Evolutionary conservation across 805 yeast genomes (phyloP).

Genomic region (Cyberlindnera nakhonratchasimensis): DNA sequence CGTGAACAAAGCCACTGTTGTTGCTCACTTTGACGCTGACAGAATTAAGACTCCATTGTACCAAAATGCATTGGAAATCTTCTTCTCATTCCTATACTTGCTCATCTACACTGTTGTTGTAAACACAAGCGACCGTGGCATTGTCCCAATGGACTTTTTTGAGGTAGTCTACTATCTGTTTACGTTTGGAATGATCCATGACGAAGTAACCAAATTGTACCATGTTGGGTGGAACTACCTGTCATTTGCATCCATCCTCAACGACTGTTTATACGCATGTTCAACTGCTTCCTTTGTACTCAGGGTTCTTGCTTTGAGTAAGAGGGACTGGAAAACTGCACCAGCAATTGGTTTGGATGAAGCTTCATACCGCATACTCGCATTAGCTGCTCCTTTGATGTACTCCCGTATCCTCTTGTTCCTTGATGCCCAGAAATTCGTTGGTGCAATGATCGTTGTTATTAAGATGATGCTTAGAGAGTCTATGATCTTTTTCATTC

Average conservation of each 20-base stretch:
- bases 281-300: conserved; percentile 51
- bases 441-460: conserved; percentile 87
- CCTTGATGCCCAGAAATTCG: conserved; percentile 75
- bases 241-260: conserved; percentile 77
- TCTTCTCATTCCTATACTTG: conserved; percentile 62
- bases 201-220: conserved; percentile 67
- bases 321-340: conserved; percentile 23
- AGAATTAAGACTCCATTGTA: conserved; percentile 82
- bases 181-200: conserved; percentile 62
- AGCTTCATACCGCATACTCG: conserved; percentile 63
- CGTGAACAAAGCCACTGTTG: conserved; percentile 49
- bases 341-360: conserved; percentile 41
- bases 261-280: conserved; percentile 62
- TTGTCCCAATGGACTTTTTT: conserved; percentile 37
- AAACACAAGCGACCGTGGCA: conserved; percentile 45
- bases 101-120: conserved; percentile 59
- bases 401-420: conserved; percentile 77
- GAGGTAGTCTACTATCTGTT: conserved; percentile 62
- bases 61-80: conserved; percentile 70
- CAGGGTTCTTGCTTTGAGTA: conserved; percentile 39
- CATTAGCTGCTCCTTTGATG: conserved; percentile 82
- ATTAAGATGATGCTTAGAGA: conserved; percentile 84
- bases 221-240: conserved; percentile 72
- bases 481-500: conserved; percentile 74
- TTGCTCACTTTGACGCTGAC: conserved; percentile 73